Evolutionary conservation across 306 rosid genomes (phyloP), one percentile per base, ranked within the genome.

Genomic region (Rubus parviflorus): DNA sequence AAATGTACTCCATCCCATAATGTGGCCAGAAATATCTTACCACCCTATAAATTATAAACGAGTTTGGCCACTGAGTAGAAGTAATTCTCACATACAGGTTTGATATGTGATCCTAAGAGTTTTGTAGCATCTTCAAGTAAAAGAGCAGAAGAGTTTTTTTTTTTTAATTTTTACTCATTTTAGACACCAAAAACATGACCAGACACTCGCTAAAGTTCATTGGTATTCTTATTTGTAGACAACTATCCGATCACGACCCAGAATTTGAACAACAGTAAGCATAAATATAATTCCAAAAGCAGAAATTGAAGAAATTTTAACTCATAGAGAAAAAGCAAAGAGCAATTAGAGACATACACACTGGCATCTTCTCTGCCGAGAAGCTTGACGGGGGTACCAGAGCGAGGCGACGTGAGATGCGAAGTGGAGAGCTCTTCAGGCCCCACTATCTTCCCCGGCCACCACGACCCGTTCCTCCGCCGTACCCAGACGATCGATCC

Each of bases 401-500:
- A 88, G 65, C 91, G 89, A 53, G 91, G 91, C 53, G 91, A 88
- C 20, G 89, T 85, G 64, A 88, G 91, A 77, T 88, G 84, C 76
- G 91, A 88, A 30, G 86, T 61, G 42, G 89, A 81, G 52, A 85
- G 89, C 78, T 88, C 91, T 19, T 88, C 91, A 13, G 87, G 84
- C 14, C 91, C 89, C 68, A 88, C 77, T 37, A 88, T 88, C 83
- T 88, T 85, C 80, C 89, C 91, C 22, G 91, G 91, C 91, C 91
- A 88, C 91, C 91, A 85, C 10, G 91, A 88, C 15, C 91, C 91
- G 64, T 88, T 88, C 81, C 91, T 81, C 83, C 91, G 77, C 82
- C 89, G 80, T 16, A 88, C 91, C 91, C 91, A 88, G 58, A 88
- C 91, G 82, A 88, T 88, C 79, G 91, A 85, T 74, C 91, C 89